Evolutionary conservation across 176 grass and related monocot species (phyloP).

Genomic region (Oropetium thomaeum): DNA sequence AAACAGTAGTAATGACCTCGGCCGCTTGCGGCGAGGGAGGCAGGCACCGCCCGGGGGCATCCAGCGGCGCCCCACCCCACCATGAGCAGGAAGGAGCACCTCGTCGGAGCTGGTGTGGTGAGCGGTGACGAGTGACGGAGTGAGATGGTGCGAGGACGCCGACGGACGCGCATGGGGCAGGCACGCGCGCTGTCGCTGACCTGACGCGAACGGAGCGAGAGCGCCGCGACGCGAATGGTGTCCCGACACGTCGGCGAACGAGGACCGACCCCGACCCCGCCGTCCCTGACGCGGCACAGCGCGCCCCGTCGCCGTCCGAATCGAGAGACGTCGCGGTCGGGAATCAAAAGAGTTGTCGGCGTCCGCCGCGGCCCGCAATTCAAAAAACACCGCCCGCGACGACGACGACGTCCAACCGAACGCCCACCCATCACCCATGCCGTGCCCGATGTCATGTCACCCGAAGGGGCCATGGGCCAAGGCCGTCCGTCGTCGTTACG

Average conservation of each 20-base stretch:
- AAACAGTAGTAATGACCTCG: not conserved
- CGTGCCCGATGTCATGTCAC: too few relatives aligned
- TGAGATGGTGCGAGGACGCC: not conserved
- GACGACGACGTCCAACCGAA: slow-evolving; percentile 49
- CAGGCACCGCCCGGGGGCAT: not conserved
- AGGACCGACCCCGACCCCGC: not conserved
- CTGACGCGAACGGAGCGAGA: not conserved
- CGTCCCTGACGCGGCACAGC: not conserved
- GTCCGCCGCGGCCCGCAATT: slow-evolving; percentile 33
- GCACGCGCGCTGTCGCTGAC: not conserved
- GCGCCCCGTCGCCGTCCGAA: slow-evolving; percentile 30
- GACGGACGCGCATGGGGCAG: not conserved
- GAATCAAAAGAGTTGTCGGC: slow-evolving; percentile 23
- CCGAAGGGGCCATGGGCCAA: too few relatives aligned
- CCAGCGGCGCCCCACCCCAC: not conserved
- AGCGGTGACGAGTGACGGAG: too few relatives aligned
- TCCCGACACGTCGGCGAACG: not conserved
- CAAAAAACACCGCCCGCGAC: slow-evolving; percentile 10
- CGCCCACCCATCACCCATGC: too few relatives aligned
- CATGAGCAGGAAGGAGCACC: too few relatives aligned
- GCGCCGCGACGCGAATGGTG: not conserved
- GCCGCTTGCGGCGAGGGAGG: not conserved
- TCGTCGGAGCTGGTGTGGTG: not conserved
- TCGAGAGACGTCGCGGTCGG: slow-evolving; percentile 31
- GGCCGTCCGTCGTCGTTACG: too few relatives aligned